Base-by-base conservation (phyloP, 768 basidiomycete species). In the Boletus pseudo-olivaceus region DNA sequence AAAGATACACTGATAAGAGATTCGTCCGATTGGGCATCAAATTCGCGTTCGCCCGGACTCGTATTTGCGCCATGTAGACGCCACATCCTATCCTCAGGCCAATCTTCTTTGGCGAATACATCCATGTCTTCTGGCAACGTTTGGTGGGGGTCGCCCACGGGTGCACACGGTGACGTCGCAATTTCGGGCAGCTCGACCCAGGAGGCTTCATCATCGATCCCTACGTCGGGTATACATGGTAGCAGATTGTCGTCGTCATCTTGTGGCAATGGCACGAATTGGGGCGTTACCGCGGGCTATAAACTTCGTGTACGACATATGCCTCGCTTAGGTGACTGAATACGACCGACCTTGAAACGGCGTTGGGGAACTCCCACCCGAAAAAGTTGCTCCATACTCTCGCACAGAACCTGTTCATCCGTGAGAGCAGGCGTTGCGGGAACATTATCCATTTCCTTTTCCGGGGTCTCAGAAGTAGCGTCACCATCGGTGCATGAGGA, bases 331-430 rank as follows among this genome's bases (percentile, higher is more conserved):
- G 27, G n/a, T 33, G 20, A 56, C 11, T 41, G 48, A 46, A 55
- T 51, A 27, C 27, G 39, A 65, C 66, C 54, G 57, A 81, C 82
- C 79, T 80, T 81, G 67, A 81, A 79, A 42, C 60, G 72, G 14
- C 72, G 71, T 10, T 72, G 73, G 40, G 73, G 72, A 60, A 79
- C 66, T 10, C 75, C 73, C 47, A 60, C 53, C 50, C 74, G 71
- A 57, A 77, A 82, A 27, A 80, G 59, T 40, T 69, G 68, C 53
- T 80, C 77, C 69, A 83, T 62, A 19, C 73, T 68, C 39, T 76
- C 62, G 56, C 62, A 71, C 38, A 84, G 60, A 19, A 70, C 70
- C 35, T 70, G 68, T 60, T 76, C 71, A 20, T 73, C 69, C 41
- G 62, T 70, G 51, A 75, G 60, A 45, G 44, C 46, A 34, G 50